phyloP scores from a whole-genome alignment of 805 yeast species.

The Komagataella ulmi region DNA sequence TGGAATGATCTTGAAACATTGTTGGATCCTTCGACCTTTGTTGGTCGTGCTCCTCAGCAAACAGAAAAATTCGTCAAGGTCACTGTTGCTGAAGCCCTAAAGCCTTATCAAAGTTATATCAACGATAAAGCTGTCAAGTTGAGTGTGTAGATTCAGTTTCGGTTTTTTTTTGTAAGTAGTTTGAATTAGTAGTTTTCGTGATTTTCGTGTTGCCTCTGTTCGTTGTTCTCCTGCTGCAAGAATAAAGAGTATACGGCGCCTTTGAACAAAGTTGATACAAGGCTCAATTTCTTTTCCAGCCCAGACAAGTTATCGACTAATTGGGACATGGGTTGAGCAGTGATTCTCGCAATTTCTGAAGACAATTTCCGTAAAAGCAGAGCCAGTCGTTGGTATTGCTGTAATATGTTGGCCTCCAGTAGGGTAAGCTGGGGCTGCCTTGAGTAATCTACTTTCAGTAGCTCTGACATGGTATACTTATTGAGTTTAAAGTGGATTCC shows the following conservation, averaged over 20 bases:
- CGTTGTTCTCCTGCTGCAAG: neutral
- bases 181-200: neutral
- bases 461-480: neutral
- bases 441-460: neutral
- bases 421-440: constrained; percentile 1
- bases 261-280: constrained; percentile 30
- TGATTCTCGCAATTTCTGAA: constrained; percentile 18
- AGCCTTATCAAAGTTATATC: constrained; percentile 46
- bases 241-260: constrained; percentile 23
- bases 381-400: constrained; percentile 24
- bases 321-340: constrained; percentile 15
- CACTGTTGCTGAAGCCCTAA: constrained; percentile 76
- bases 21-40: constrained; percentile 87
- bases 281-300: constrained; percentile 27
- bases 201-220: neutral
- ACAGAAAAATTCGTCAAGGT: constrained; percentile 81
- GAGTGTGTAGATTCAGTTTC: constrained; percentile 39
- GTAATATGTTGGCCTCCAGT: constrained; percentile 20
- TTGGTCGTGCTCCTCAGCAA: constrained; percentile 98
- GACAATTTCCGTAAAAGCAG: constrained; percentile 18
- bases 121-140: constrained; percentile 61
- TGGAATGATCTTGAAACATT: constrained; percentile 71
- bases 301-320: constrained; percentile 23
- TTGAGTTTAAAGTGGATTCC: neutral
- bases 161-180: neutral